Evolutionary conservation across 2,329 filamentous ascomycete genomes (phyloP).

Genomic region (Pseudocercospora cruenta): DNA sequence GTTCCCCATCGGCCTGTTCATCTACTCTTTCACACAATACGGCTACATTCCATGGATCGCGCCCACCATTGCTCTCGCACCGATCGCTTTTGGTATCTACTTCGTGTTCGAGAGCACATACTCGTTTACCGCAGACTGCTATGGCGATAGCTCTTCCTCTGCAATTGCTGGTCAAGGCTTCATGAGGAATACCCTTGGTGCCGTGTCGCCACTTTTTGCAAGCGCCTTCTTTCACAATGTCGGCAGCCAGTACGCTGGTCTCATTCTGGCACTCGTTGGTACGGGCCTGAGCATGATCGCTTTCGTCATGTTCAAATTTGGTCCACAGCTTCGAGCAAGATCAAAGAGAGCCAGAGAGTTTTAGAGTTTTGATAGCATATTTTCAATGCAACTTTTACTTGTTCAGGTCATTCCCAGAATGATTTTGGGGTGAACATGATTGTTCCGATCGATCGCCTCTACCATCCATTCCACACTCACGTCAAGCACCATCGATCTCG

Average conservation of each 20-base stretch:
- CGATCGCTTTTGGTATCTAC: slow-evolving; percentile 58
- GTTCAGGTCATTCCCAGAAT: neutral
- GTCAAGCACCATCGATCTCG: too few relatives aligned
- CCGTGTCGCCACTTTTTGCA: slow-evolving; percentile 57
- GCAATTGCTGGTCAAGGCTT: slow-evolving; percentile 57
- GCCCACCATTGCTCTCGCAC: slow-evolving; percentile 53
- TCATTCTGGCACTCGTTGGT: slow-evolving; percentile 53
- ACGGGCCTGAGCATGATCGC: slow-evolving; percentile 48
- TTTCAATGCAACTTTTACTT: slow-evolving; percentile 17
- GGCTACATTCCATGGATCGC: slow-evolving; percentile 54
- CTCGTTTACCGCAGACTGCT: slow-evolving; percentile 58
- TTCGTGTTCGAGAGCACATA: slow-evolving; percentile 55
- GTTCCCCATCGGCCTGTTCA: slow-evolving; percentile 55
- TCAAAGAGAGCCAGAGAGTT: slow-evolving; percentile 26
- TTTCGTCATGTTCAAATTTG: slow-evolving; percentile 39
- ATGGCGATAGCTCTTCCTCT: slow-evolving; percentile 50
- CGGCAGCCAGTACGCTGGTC: slow-evolving; percentile 56
- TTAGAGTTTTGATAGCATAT: slow-evolving; percentile 31
- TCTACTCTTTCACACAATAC: slow-evolving; percentile 60
- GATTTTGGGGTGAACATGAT: too few relatives aligned
- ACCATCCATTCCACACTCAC: too few relatives aligned
- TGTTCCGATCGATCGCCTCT: too few relatives aligned
- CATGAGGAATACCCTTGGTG: slow-evolving; percentile 58
- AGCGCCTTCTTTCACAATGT: slow-evolving; percentile 58
- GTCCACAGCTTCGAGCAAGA: slow-evolving; percentile 23